Conservation (phyloP, 768 basidiomycete genomes). For the Mrakia hoshinonis region DNA sequence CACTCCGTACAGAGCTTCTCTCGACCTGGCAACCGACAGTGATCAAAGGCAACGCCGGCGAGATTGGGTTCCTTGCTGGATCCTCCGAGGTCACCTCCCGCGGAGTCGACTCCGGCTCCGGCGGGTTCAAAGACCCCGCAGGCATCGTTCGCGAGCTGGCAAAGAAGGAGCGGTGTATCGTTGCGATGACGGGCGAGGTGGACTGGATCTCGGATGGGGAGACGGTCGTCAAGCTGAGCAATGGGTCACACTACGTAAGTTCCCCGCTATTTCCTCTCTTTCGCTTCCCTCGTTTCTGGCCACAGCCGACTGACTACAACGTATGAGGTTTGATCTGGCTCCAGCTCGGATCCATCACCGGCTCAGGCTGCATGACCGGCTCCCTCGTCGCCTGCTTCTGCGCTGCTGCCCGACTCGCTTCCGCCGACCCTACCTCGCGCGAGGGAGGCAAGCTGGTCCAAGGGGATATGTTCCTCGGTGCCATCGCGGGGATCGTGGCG, state of each 20-base stretch:
- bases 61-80: constrained; percentile 70
- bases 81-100: constrained; percentile 65
- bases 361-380: constrained; percentile 69
- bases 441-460: constrained; percentile 48
- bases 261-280: not conserved
- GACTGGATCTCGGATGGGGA: constrained; percentile 76
- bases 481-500: constrained; percentile 64
- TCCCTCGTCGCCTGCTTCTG: constrained; percentile 51
- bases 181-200: constrained; percentile 66
- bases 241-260: constrained; percentile 53
- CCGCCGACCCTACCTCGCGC: constrained; percentile 34
- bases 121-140: constrained; percentile 60
- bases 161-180: constrained; percentile 63
- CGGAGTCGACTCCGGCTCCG: constrained; percentile 78
- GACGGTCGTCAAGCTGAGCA: constrained; percentile 57
- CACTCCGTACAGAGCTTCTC: constrained; percentile 62
- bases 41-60: constrained; percentile 82
- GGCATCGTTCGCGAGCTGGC: constrained; percentile 62
- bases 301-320: too few relatives aligned
- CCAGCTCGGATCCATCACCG: constrained; percentile 71
- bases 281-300: not conserved
- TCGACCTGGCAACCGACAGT: constrained; percentile 74
- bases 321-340: too few relatives aligned
- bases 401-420: constrained; percentile 53
- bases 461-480: constrained; percentile 68